Percentiles rank a stretch among this genome's conserved stretches.
phyloP scores from a whole-genome alignment of 2,329 filamentous ascomycete genomes.

The Pyricularia pennisetigena region DNA sequence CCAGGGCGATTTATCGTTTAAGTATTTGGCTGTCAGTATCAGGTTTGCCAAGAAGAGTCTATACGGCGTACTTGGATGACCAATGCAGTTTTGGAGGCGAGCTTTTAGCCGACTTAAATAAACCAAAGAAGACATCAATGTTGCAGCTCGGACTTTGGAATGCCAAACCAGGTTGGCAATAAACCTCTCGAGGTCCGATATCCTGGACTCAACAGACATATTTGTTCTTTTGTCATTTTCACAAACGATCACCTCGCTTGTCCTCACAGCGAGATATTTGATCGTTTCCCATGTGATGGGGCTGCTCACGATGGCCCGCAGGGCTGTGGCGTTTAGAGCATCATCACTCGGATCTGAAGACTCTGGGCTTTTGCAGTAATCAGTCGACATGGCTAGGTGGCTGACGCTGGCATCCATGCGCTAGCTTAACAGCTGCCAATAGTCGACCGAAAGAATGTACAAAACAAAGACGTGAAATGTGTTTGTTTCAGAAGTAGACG shows the following conservation, averaged over 20 bases:
- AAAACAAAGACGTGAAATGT: neutral
- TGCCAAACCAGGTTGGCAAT: constrained; percentile 84
- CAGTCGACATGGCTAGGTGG: neutral
- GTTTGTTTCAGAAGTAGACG: neutral
- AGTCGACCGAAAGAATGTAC: neutral
- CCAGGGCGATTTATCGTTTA: constrained; percentile 97
- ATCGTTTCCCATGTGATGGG: neutral
- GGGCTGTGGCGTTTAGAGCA: neutral
- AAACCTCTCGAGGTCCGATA: constrained; percentile 82
- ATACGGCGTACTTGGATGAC: constrained; percentile 92
- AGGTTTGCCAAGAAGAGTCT: constrained; percentile 89
- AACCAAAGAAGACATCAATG: constrained; percentile 91
- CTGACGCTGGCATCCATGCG: neutral
- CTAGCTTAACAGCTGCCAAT: neutral
- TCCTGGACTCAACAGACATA: constrained; percentile 11
- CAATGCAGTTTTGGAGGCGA: constrained; percentile 85
- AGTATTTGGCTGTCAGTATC: constrained; percentile 86
- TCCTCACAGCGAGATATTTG: neutral
- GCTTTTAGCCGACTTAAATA: constrained; percentile 80
- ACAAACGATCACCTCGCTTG: neutral
- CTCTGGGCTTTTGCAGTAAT: neutral
- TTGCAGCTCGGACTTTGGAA: constrained; percentile 94
- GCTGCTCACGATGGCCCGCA: neutral
- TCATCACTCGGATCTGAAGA: neutral
- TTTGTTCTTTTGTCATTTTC: neutral